phyloP scores from a whole-genome alignment of 371 early-diverging fungal genomes.

The Mortierella sp. region DNA sequence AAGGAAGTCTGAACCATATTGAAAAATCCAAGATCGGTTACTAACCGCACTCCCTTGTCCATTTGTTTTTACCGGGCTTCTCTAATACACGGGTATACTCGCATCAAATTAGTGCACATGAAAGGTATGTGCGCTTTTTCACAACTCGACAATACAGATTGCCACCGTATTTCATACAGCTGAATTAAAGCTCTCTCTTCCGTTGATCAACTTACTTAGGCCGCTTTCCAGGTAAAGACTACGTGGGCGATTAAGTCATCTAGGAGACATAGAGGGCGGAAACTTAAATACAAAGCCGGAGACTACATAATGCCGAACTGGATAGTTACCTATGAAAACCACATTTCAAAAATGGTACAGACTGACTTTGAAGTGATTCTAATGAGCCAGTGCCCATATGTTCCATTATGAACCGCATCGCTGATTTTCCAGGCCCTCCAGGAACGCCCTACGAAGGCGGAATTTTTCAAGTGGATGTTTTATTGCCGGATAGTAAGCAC shows the following conservation, averaged over 20 bases:
- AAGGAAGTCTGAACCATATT: too few species aligned
- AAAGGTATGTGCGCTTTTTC: slow-evolving; percentile 14
- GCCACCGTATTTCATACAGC: background rate
- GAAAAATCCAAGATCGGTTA: too few species aligned
- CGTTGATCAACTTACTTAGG: slow-evolving; percentile 5
- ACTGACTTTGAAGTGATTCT: too few species aligned
- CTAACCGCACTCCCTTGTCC: background rate
- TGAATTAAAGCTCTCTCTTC: background rate
- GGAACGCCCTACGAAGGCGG: slow-evolving; percentile 56
- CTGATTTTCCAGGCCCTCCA: slow-evolving; percentile 32
- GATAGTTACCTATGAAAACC: too few species aligned
- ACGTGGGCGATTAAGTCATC: background rate
- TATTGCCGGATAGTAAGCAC: slow-evolving; percentile 37
- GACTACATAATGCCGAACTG: too few species aligned
- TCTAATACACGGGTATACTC: background rate
- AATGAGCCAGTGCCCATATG: background rate
- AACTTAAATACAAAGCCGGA: too few species aligned
- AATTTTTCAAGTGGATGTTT: slow-evolving; percentile 55
- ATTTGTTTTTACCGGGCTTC: background rate
- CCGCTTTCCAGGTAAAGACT: slow-evolving; percentile 35
- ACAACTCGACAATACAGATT: background rate
- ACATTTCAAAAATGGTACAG: too few species aligned
- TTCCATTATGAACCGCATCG: background rate
- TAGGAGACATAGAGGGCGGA: too few species aligned
- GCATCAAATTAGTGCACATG: slow-evolving; percentile 25